Evolutionary conservation across 805 yeast species (phyloP).

Genomic region (Geotrichum ghanense): DNA sequence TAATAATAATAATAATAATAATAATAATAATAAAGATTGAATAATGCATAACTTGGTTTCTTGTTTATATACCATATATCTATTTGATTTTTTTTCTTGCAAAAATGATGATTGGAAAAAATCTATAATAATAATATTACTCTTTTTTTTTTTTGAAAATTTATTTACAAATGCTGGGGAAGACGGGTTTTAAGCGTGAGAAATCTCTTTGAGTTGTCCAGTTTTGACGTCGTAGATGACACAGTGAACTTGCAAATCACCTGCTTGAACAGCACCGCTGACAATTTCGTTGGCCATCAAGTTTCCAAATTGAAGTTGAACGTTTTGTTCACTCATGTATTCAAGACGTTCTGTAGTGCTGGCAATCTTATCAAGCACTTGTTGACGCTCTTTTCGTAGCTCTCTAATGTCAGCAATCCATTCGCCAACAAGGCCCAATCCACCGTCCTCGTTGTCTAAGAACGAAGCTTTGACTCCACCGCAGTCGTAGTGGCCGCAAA

Average conservation of each 20-base stretch:
- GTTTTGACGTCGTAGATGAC: slow-evolving; percentile 67
- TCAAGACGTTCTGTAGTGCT: slow-evolving; percentile 44
- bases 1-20: too few relatives aligned
- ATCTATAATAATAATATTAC: too few relatives aligned
- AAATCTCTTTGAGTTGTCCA: slow-evolving; percentile 44
- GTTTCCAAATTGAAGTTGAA: slow-evolving; percentile 58
- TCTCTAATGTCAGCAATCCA: slow-evolving; percentile 57
- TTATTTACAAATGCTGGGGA: too few relatives aligned
- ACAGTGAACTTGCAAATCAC: slow-evolving; percentile 65
- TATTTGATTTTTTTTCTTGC: too few relatives aligned
- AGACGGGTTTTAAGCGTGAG: too few relatives aligned
- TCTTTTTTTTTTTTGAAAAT: too few relatives aligned
- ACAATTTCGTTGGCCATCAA: slow-evolving; percentile 52
- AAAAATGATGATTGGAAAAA: too few relatives aligned
- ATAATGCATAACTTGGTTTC: too few relatives aligned
- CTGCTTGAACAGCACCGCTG: slow-evolving; percentile 44
- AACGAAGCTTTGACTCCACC: slow-evolving; percentile 81
- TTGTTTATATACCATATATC: too few relatives aligned
- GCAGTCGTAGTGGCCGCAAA: slow-evolving; percentile 89
- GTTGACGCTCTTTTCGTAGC: slow-evolving; percentile 46
- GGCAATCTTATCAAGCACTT: slow-evolving; percentile 35
- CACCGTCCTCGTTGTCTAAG: slow-evolving; percentile 45
- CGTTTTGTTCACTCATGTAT: slow-evolving; percentile 60
- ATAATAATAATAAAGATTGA: too few relatives aligned
- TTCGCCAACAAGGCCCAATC: slow-evolving; percentile 43